Evolutionary conservation across 129 eudicot genomes (phyloP).

Genomic region (Glebionis coronaria): DNA sequence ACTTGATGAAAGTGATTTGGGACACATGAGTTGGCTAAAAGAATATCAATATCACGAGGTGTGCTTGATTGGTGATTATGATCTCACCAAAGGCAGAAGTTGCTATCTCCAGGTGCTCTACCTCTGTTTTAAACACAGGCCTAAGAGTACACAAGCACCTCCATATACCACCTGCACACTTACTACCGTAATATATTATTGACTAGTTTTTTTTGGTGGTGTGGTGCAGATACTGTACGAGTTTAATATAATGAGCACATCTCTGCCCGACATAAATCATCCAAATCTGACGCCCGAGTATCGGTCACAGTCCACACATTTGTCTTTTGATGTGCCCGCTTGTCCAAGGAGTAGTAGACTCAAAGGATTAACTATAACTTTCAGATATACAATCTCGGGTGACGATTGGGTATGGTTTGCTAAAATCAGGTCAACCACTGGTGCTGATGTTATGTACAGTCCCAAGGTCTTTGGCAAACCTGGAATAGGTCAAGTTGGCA

Average conservation of each 20-base stretch:
- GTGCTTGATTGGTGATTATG: too few relatives aligned
- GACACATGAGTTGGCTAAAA: not conserved
- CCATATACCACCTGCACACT: too few relatives aligned
- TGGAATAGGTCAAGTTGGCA: slow-evolving; percentile 1
- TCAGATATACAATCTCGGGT: not conserved
- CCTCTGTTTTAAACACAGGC: too few relatives aligned
- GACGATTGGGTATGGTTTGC: slow-evolving; percentile 4
- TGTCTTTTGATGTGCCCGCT: not conserved
- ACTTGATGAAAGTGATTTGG: not conserved
- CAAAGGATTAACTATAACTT: slow-evolving; percentile 3
- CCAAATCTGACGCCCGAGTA: not conserved
- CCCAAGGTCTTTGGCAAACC: slow-evolving; percentile 26
- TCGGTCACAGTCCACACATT: not conserved
- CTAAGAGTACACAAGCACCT: too few relatives aligned
- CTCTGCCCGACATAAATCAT: slow-evolving; percentile 1
- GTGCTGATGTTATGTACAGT: slow-evolving; percentile 19
- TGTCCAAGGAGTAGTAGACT: not conserved
- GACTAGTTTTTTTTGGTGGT: too few relatives aligned
- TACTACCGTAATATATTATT: too few relatives aligned
- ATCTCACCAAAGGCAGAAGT: too few relatives aligned
- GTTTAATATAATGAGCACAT: slow-evolving; percentile 4
- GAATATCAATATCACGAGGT: not conserved
- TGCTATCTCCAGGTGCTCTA: too few relatives aligned
- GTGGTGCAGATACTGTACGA: slow-evolving; percentile 7
- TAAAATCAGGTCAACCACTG: slow-evolving; percentile 3